phyloP scores from a whole-genome alignment of 1,139 yeast species.

The Pichia sp. region DNA sequence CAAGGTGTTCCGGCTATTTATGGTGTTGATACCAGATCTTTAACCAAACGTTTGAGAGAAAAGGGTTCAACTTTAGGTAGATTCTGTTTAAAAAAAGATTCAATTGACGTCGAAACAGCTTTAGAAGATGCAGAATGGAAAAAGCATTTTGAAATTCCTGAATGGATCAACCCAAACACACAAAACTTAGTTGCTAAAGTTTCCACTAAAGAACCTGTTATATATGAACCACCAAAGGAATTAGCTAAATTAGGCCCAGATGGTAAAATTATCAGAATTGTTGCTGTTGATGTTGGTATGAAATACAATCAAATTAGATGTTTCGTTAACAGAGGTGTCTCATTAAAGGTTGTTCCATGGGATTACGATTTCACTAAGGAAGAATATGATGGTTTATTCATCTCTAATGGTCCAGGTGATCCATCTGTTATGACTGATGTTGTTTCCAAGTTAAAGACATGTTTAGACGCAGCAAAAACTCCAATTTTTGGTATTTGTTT shows the following conservation, averaged over 20 bases:
- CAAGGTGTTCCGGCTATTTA: slow-evolving; percentile 93
- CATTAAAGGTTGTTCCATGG: slow-evolving; percentile 94
- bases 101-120: slow-evolving; percentile 36
- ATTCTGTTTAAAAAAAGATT: slow-evolving; percentile 48
- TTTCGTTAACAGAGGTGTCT: slow-evolving; percentile 93
- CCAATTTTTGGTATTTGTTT: slow-evolving; percentile 97
- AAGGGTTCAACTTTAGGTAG: slow-evolving; percentile 93
- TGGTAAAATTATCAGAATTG: slow-evolving; percentile 73
- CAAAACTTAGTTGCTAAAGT: slow-evolving; percentile 90
- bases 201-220: slow-evolving; percentile 65
- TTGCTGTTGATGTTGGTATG: slow-evolving; percentile 97
- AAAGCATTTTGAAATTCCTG: slow-evolving; percentile 63
- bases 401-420: slow-evolving; percentile 99
- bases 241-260: slow-evolving; percentile 51
- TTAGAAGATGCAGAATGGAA: slow-evolving; percentile 40
- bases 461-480: slow-evolving; percentile 55
- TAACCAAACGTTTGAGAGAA: slow-evolving; percentile 89
- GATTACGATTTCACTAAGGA: slow-evolving; percentile 76
- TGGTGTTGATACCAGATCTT: slow-evolving; percentile 94
- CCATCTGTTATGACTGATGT: slow-evolving; percentile 76
- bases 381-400: slow-evolving; percentile 87
- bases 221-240: slow-evolving; percentile 61
- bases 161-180: slow-evolving; percentile 90
- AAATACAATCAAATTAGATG: slow-evolving; percentile 97
- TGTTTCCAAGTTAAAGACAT: slow-evolving; percentile 51